These are phyloP conservation scores for Diaporthe sp. DNA, from an alignment of 2,329 filamentous ascomycete species.

Conservation along the genomic window DNA sequence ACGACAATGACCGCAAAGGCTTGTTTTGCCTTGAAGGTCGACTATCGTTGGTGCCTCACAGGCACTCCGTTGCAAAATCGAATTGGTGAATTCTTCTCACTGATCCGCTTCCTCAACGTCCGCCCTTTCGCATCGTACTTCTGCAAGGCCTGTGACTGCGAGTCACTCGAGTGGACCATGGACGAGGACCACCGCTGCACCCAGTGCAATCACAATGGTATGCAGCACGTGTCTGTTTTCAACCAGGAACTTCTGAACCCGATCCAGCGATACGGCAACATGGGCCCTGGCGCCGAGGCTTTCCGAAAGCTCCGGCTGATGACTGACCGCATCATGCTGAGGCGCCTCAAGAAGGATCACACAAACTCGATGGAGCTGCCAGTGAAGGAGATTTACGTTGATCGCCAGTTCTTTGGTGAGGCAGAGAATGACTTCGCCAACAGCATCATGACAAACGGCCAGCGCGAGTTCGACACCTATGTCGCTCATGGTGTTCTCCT, in stretches of 20 bases:
- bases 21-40: conserved; percentile 89
- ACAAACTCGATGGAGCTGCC: conserved; percentile 96
- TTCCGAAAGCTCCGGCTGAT: conserved; percentile 88
- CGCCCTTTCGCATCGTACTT: conserved; percentile 93
- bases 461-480: conserved; percentile 94
- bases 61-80: conserved; percentile 97
- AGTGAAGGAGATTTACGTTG: conserved; percentile 91
- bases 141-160: conserved; percentile 88
- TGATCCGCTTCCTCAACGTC: conserved; percentile 91
- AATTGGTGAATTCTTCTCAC: conserved; percentile 96
- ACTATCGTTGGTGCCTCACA: conserved; percentile 95
- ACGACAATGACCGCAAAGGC: conserved; percentile 94
- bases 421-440: conserved; percentile 95
- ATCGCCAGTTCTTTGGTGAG: conserved; percentile 96
- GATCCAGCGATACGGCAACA: conserved; percentile 74
- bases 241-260: conserved; percentile 91
- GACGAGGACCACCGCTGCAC: conserved; percentile 79
- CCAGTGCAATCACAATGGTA: conserved; percentile 70
- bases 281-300: conserved; percentile 75
- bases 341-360: conserved; percentile 93
- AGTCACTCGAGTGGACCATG: conserved; percentile 86
- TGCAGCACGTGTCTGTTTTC: conserved; percentile 72
- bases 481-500: conserved; percentile 94
- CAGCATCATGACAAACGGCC: conserved; percentile 94
- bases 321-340: conserved; percentile 94